Evolutionary conservation across 805 yeast genomes (phyloP).

Genomic region (Wickerhamomyces kurtzmanii): DNA sequence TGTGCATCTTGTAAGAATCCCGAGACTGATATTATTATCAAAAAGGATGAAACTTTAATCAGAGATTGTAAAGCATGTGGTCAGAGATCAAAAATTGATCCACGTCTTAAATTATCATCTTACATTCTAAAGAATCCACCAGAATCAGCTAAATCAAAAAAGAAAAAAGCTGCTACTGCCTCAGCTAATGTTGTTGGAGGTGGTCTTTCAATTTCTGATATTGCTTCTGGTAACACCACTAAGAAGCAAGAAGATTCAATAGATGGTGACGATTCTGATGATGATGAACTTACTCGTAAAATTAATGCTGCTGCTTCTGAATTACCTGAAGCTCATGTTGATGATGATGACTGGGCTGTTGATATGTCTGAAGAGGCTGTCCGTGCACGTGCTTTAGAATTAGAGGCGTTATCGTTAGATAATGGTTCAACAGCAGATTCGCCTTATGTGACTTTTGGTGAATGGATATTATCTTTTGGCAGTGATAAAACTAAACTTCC

Average conservation of each 20-base stretch:
- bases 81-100: constrained; percentile 72
- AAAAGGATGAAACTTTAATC: constrained; percentile 63
- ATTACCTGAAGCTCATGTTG: constrained; percentile 53
- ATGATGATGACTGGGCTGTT: constrained; percentile 95
- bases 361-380: constrained; percentile 97
- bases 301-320: constrained; percentile 79
- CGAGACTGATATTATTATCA: constrained; percentile 84
- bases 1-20: constrained; percentile 96
- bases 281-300: constrained; percentile 67
- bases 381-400: constrained; percentile 79
- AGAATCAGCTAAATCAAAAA: constrained; percentile 46
- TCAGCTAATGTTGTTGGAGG: constrained; percentile 86
- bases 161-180: constrained; percentile 78
- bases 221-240: constrained; percentile 43
- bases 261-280: constrained; percentile 44
- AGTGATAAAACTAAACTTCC: constrained; percentile 56
- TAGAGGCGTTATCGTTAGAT: constrained; percentile 51
- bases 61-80: constrained; percentile 99
- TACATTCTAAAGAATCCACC: constrained; percentile 89
- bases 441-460: constrained; percentile 72
- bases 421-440: constrained; percentile 29
- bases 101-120: constrained; percentile 78
- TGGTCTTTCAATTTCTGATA: constrained; percentile 71
- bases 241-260: constrained; percentile 19
- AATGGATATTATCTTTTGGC: constrained; percentile 60